Evolutionary conservation across 768 basidiomycete genomes (phyloP).

Genomic region (Lactarius psammicola): DNA sequence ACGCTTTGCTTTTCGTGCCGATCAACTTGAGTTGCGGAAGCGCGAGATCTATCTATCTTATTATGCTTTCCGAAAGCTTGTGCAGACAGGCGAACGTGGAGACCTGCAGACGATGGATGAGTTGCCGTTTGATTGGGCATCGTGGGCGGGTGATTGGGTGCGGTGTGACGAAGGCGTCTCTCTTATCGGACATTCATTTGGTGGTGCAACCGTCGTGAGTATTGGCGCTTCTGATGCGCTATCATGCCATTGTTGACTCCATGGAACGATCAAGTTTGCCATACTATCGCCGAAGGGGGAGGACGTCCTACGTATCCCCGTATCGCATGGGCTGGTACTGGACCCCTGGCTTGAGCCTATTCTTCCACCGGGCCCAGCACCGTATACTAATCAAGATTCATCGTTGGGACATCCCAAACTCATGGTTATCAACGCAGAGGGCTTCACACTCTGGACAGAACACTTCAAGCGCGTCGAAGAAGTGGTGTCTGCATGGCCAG

Average conservation of each 20-base stretch:
- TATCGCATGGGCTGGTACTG: constrained; percentile 58
- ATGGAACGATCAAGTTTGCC: constrained; percentile 44
- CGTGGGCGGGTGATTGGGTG: constrained; percentile 34
- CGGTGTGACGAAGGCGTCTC: constrained; percentile 39
- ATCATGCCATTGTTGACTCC: neutral
- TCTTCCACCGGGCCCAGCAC: constrained; percentile 51
- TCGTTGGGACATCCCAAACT: constrained; percentile 33
- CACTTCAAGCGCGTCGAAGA: constrained; percentile 63
- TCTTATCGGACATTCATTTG: constrained; percentile 56
- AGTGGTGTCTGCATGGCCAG: constrained; percentile 49
- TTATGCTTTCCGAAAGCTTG: constrained; percentile 54
- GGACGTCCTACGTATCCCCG: constrained; percentile 45
- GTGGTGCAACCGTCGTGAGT: constrained; percentile 53
- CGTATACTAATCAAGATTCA: constrained; percentile 24
- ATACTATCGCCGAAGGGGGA: constrained; percentile 48
- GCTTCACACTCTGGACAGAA: constrained; percentile 74
- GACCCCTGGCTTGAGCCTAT: constrained; percentile 88
- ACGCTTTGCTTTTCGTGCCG: constrained; percentile 49
- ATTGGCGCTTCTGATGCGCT: neutral
- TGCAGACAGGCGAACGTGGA: constrained; percentile 33
- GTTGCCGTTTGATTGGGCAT: constrained; percentile 52
- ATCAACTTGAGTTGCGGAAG: constrained; percentile 70
- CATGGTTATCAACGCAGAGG: constrained; percentile 73
- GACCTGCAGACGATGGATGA: constrained; percentile 44
- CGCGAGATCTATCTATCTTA: constrained; percentile 68